phyloP scores from a whole-genome alignment of 768 basidiomycete genomes.

The Peribolospora kevripleyi region DNA sequence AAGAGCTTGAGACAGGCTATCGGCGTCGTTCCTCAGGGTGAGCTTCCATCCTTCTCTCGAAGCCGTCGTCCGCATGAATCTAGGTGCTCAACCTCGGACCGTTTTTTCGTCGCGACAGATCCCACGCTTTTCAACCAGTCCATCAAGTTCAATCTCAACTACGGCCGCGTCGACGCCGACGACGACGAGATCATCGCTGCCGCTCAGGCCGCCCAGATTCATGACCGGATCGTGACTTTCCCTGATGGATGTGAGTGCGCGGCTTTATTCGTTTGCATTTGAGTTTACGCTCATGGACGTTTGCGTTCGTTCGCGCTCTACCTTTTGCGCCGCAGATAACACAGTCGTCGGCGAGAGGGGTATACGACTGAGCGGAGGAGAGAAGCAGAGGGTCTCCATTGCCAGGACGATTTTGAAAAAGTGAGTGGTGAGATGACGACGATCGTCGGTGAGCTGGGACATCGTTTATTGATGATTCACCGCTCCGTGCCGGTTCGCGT shows the following conservation, averaged over 20 bases:
- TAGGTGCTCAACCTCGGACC: neutral
- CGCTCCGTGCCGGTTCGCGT: too few species aligned
- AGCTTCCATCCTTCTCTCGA: constrained; percentile 30
- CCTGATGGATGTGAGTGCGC: constrained; percentile 28
- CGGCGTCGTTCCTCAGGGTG: constrained; percentile 75
- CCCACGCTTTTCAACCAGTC: constrained; percentile 11
- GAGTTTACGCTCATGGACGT: neutral
- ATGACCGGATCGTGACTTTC: constrained; percentile 60
- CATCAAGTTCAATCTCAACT: constrained; percentile 26
- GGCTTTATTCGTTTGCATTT: neutral
- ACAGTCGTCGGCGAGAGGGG: constrained; percentile 77
- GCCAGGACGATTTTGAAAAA: constrained; percentile 68
- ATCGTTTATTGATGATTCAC: too few species aligned
- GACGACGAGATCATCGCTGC: constrained; percentile 51
- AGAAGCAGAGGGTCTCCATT: constrained; percentile 68
- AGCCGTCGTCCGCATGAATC: neutral
- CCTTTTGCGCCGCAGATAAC: constrained; percentile 27
- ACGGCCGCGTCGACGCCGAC: constrained; percentile 25
- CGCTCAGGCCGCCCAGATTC: constrained; percentile 62
- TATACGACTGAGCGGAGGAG: constrained; percentile 58
- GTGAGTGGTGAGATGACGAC: constrained; percentile 31
- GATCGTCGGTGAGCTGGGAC: constrained; percentile 26
- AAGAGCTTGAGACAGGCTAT: constrained; percentile 51
- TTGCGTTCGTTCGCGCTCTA: neutral
- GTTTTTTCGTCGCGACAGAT: neutral